Conservation (phyloP, 1,284 basidiomycete species). For the Neolentinus lepideus region DNA sequence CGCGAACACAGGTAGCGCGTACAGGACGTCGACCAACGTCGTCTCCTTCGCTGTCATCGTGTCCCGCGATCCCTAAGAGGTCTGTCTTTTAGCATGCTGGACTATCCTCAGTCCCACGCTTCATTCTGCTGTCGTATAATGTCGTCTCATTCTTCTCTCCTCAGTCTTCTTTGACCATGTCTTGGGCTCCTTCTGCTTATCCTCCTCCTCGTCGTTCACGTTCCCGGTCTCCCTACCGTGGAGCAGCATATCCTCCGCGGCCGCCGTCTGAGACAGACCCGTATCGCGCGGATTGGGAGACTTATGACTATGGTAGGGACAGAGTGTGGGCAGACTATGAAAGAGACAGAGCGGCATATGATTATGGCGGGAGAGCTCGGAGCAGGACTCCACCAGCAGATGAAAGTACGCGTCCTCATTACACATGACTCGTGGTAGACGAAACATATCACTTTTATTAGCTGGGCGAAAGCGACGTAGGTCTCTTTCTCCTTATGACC, state of each 20-base stretch:
- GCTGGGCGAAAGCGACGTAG: constrained; percentile 74
- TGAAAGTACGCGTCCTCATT: constrained; percentile 43
- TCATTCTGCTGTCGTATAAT: constrained; percentile 59
- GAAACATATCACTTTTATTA: constrained; percentile 18
- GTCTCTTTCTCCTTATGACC: constrained; percentile 80
- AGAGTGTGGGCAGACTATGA: constrained; percentile 58
- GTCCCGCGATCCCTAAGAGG: constrained; percentile 67
- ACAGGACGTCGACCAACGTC: constrained; percentile 49
- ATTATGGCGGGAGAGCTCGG: constrained; percentile 53
- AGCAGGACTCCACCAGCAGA: constrained; percentile 67
- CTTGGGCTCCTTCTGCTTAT: constrained; percentile 59
- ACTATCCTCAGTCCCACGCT: constrained; percentile 51
- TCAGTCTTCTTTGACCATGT: constrained; percentile 52
- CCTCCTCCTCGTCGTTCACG: constrained; percentile 70
- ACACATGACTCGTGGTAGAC: constrained; percentile 1
- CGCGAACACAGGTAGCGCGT: constrained; percentile 61
- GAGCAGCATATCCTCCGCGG: constrained; percentile 35
- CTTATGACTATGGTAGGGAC: constrained; percentile 54
- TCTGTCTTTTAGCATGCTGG: constrained; percentile 86
- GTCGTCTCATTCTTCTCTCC: constrained; percentile 56
- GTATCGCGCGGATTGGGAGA: constrained; percentile 52
- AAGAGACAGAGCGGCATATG: constrained; percentile 57
- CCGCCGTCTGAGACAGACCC: background rate
- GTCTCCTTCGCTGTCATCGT: constrained; percentile 48
- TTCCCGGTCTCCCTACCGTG: constrained; percentile 66